phyloP scores from a whole-genome alignment of 768 basidiomycete genomes.

The Megacollybia marginata region DNA sequence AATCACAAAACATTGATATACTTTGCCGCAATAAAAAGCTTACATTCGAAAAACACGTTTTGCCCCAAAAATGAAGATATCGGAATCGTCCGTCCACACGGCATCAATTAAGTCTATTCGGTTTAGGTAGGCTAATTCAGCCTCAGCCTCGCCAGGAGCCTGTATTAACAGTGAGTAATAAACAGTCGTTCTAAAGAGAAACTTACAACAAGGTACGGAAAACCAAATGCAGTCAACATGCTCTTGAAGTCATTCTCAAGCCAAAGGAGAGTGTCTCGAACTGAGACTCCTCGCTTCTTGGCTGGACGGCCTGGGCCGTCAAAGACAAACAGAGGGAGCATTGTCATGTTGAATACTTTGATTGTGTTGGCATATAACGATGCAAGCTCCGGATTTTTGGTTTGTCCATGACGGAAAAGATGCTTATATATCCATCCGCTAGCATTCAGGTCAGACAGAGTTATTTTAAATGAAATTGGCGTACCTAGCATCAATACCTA shows the following conservation, averaged over 20 bases:
- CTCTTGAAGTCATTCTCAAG: slow-evolving; percentile 15
- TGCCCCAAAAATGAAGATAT: slow-evolving; percentile 41
- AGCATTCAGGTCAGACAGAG: not conserved
- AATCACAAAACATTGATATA: too few relatives aligned
- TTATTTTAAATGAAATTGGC: not conserved
- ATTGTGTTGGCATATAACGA: slow-evolving; percentile 35
- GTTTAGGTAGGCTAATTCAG: slow-evolving; percentile 41
- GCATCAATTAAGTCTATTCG: slow-evolving; percentile 34
- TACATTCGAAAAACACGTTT: slow-evolving; percentile 34
- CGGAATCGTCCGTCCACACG: slow-evolving; percentile 42
- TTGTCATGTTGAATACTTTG: slow-evolving; percentile 26
- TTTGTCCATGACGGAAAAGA: slow-evolving; percentile 24
- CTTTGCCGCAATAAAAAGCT: not conserved
- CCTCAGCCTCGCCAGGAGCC: slow-evolving; percentile 54
- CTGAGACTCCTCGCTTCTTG: slow-evolving; percentile 28
- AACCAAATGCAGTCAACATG: slow-evolving; percentile 36
- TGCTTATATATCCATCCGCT: slow-evolving; percentile 10
- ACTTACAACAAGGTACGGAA: slow-evolving; percentile 21
- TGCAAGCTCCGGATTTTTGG: slow-evolving; percentile 28
- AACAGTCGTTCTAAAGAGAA: too few relatives aligned
- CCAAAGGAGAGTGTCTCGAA: slow-evolving; percentile 18
- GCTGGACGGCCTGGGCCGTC: slow-evolving; percentile 41
- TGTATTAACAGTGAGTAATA: too few relatives aligned
- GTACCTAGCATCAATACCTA: slow-evolving; percentile 33
- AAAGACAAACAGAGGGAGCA: slow-evolving; percentile 40